Conservation (phyloP, 371 early-diverging fungal species). For the Apophysomyces elegans region DNA sequence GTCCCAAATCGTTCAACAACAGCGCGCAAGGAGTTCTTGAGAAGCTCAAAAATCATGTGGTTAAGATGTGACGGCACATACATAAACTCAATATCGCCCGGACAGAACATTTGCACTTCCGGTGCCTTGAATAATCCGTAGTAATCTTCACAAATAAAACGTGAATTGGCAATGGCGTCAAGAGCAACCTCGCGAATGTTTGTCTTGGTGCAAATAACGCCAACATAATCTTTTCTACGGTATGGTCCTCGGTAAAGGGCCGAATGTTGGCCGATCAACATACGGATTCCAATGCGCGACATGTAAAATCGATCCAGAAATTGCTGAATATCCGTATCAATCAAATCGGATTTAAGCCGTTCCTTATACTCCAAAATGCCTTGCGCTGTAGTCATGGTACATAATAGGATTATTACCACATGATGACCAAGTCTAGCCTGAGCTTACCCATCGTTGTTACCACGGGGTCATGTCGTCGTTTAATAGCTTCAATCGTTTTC, state of each 20-base stretch:
- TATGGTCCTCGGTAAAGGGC: constrained; percentile 68
- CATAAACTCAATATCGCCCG: constrained; percentile 91
- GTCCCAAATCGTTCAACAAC: constrained; percentile 91
- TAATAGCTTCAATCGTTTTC: constrained; percentile 86
- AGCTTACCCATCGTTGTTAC: constrained; percentile 83
- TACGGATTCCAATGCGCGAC: constrained; percentile 97
- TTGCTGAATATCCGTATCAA: constrained; percentile 86
- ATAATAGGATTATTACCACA: neutral
- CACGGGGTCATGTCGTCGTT: constrained; percentile 93
- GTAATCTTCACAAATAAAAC: constrained; percentile 90
- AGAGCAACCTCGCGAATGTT: constrained; percentile 76
- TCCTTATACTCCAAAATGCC: constrained; percentile 94
- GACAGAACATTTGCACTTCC: constrained; percentile 80
- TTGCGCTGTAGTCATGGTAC: constrained; percentile 63
- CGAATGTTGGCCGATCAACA: constrained; percentile 91
- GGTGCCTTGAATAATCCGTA: constrained; percentile 88
- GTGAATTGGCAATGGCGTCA: constrained; percentile 93
- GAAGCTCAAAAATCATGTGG: constrained; percentile 97
- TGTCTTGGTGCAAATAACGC: constrained; percentile 94
- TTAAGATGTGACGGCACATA: constrained; percentile 95
- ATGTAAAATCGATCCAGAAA: constrained; percentile 98
- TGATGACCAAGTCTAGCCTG: neutral
- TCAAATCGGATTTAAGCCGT: constrained; percentile 53
- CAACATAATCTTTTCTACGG: constrained; percentile 79
- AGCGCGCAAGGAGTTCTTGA: constrained; percentile 95